These are phyloP conservation scores for Zymoseptoria pseudotritici DNA, from an alignment of 2,329 filamentous ascomycete species.

Conservation along the genomic window DNA sequence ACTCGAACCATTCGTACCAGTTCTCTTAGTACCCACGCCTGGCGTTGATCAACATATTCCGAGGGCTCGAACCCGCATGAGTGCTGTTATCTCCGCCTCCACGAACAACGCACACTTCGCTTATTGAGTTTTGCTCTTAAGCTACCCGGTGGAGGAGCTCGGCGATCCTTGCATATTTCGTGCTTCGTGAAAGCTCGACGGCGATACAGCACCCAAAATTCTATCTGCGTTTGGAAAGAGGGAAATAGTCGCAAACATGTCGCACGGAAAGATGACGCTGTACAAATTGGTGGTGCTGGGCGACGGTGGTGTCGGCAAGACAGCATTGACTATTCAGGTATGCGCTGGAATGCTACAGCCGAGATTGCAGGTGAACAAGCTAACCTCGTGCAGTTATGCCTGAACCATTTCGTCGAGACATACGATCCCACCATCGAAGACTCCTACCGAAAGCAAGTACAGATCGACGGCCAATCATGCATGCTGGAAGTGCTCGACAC, in stretches of 20 bases:
- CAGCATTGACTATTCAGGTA: conserved; percentile 88
- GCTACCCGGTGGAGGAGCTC: background rate
- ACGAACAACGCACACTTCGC: background rate
- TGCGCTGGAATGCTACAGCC: background rate
- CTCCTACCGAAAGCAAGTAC: conserved; percentile 61
- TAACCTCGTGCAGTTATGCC: conserved; percentile 60
- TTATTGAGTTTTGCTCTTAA: background rate
- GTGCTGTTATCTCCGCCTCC: background rate
- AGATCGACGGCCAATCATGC: conserved; percentile 90
- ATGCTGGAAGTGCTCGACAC: conserved; percentile 98
- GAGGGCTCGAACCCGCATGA: background rate
- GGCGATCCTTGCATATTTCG: background rate
- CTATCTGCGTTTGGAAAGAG: background rate
- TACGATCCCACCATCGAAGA: conserved; percentile 64
- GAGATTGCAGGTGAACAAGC: background rate
- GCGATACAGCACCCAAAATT: background rate
- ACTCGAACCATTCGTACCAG: background rate
- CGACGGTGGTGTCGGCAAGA: conserved; percentile 97
- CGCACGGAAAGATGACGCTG: conserved; percentile 34
- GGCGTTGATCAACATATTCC: background rate
- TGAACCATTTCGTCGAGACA: conserved; percentile 98
- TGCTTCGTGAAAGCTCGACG: background rate
- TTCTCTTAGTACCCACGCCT: background rate
- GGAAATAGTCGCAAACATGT: conserved; percentile 19
- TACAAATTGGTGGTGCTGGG: conserved; percentile 97